Base-by-base conservation (phyloP, 2,329 filamentous ascomycete genomes). In the Arthroderma uncinatum region DNA sequence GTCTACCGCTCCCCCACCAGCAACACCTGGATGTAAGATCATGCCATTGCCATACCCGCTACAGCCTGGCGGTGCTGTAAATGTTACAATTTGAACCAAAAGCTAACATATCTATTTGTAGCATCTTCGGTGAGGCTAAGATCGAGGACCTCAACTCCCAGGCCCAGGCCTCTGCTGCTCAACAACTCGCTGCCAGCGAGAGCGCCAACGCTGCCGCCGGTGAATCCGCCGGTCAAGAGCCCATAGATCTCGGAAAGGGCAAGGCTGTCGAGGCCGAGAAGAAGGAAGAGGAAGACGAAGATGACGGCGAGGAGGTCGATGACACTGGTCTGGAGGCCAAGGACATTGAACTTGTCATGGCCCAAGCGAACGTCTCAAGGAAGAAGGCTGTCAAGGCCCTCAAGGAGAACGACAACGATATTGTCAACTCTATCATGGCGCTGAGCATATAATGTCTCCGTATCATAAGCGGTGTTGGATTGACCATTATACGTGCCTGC, bases 351-450 rank as follows among this genome's bases (percentile, higher is more conserved):
- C 83, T 98, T 59, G 93, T 98, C 75, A 96, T 97, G 89, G 89
- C 88, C 67, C 92, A 98, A 78, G 93, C 93, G 68, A 93, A 81
- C 70, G 94, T 98, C 68, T 95, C 89, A 67, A 84, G 93, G 75
- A 96, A 95, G 80, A 97, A 97, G 84, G 93, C 93, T 61, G 84
- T 98, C 79, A 98, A 97, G 80, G 93, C 94, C 58, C 82, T 98
- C 52, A 75, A 75, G 81, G 93, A 97, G 81, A 98, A 98, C 73
- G 92, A 97, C 79, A 96, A 97, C 71, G 93, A 98, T 74, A 98
- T 98, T 79, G 93, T 98, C 81, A 98, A 98, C 82, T 96, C 93
- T 68, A 98, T 98, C 79, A 98, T 98, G 93, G 91, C 92, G 66
- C 79, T 98, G 74, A 90, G 87, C 80, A 85, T 89, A 81, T 91